Percentiles rank a stretch among this genome's conserved stretches.
Conservation (phyloP, 2,329 filamentous ascomycete species). For the Xylariomycetidae sp. region DNA sequence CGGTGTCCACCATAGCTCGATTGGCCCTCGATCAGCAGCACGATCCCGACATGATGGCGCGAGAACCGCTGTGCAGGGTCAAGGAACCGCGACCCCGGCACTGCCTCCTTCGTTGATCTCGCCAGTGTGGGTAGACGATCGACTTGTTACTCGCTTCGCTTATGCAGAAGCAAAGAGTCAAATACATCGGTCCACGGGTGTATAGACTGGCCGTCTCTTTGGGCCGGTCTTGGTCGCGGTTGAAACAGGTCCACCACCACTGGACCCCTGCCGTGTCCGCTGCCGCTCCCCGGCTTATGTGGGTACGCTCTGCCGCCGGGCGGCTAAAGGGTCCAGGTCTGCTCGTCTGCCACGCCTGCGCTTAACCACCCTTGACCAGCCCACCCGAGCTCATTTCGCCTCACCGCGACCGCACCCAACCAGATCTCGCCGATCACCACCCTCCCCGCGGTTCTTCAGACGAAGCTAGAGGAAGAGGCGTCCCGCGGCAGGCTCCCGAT, state of each 20-base stretch:
- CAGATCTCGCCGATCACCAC: constrained; percentile 17
- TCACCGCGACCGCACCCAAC: constrained; percentile 19
- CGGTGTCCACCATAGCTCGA: constrained; percentile 18
- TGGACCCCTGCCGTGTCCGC: too few relatives aligned
- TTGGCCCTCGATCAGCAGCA: constrained; percentile 12
- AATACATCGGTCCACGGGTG: too few relatives aligned
- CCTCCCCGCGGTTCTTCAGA: constrained; percentile 14
- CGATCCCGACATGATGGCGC: constrained; percentile 2
- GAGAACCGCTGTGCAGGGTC: background rate
- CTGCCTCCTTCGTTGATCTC: constrained; percentile 1
- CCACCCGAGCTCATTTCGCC: constrained; percentile 20
- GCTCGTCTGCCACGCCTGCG: constrained; percentile 19
- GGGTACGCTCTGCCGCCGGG: too few relatives aligned
- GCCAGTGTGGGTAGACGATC: too few relatives aligned
- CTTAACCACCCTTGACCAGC: constrained; percentile 18
- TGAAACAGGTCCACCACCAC: too few relatives aligned
- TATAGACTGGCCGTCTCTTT: too few relatives aligned
- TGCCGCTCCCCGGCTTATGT: too few relatives aligned
- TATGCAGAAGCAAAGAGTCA: too few relatives aligned
- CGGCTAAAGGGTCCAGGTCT: constrained; percentile 11
- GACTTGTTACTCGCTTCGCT: too few relatives aligned
- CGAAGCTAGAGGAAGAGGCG: constrained; percentile 5
- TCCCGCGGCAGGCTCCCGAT: constrained; percentile 3
- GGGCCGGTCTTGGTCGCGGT: too few relatives aligned
- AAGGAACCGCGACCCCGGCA: background rate